Conservation (phyloP, 768 basidiomycete genomes). For the Peribolospora baueri region DNA sequence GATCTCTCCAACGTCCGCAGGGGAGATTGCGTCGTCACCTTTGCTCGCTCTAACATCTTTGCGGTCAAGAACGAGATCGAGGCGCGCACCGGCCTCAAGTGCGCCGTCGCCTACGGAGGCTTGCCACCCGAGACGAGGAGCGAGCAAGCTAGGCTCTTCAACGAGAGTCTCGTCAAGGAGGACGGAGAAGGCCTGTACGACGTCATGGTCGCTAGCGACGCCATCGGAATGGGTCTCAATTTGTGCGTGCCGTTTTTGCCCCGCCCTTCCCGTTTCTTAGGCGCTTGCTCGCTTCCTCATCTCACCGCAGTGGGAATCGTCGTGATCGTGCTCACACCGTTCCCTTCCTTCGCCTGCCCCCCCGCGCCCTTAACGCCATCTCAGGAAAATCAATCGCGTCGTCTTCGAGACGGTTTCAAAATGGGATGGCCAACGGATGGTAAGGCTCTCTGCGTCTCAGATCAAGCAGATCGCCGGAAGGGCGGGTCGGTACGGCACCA, state of each 20-base stretch:
- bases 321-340: too few relatives aligned
- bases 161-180: conserved; percentile 17
- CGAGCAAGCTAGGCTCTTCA: conserved; percentile 80
- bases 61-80: conserved; percentile 49
- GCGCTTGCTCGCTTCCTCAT: too few relatives aligned
- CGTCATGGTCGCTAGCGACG: conserved; percentile 78
- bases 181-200: conserved; percentile 57
- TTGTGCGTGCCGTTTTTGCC: conserved; percentile 32
- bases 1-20: conserved; percentile 37
- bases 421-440: conserved; percentile 28
- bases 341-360: neutral
- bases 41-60: conserved; percentile 54
- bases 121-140: conserved; percentile 76
- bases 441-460: conserved; percentile 40
- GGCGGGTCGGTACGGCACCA: conserved; percentile 66
- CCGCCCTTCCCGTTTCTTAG: neutral
- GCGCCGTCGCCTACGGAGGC: conserved; percentile 79
- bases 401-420: conserved; percentile 51
- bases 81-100: conserved; percentile 41
- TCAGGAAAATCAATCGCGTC: conserved; percentile 71
- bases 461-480: conserved; percentile 88
- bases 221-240: conserved; percentile 92
- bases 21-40: conserved; percentile 81
- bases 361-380: neutral
- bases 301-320: too few relatives aligned